phyloP scores from a whole-genome alignment of 495 filamentous ascomycete genomes.

The Staphylotrichum tortipilum region DNA sequence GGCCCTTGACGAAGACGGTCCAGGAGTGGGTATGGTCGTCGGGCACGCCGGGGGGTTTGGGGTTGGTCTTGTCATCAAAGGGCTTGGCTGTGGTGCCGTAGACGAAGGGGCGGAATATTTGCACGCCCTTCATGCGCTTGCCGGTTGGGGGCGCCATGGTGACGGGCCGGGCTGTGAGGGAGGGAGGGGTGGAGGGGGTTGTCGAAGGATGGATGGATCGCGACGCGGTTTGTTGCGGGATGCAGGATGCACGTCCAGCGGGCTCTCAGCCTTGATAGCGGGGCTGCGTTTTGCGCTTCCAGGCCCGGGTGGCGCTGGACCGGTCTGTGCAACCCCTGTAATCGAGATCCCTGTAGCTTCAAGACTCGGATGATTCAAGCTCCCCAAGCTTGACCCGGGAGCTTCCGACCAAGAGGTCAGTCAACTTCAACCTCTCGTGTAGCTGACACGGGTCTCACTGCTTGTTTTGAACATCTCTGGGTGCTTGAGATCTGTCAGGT shows the following conservation, averaged over 20 bases:
- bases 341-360: neutral
- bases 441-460: too few relatives aligned
- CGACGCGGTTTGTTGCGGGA: too few relatives aligned
- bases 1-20: constrained; percentile 82
- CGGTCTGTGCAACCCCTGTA: constrained; percentile 13
- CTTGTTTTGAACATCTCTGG: too few relatives aligned
- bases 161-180: neutral
- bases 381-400: neutral
- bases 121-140: constrained; percentile 58
- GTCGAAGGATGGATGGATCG: too few relatives aligned
- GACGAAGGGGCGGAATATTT: constrained; percentile 70
- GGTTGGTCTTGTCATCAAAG: constrained; percentile 53
- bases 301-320: neutral
- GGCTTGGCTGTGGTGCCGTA: constrained; percentile 70
- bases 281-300: constrained; percentile 4
- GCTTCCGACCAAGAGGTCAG: neutral
- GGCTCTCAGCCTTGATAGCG: constrained; percentile 21
- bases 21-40: constrained; percentile 91
- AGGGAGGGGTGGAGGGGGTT: too few relatives aligned
- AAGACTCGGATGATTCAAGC: neutral
- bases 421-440: neutral
- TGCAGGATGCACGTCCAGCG: neutral
- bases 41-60: constrained; percentile 56
- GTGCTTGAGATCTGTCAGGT: too few relatives aligned
- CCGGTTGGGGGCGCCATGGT: constrained; percentile 46